Conservation (phyloP, 441 rosid species). For the Pelargonium australe region DNA sequence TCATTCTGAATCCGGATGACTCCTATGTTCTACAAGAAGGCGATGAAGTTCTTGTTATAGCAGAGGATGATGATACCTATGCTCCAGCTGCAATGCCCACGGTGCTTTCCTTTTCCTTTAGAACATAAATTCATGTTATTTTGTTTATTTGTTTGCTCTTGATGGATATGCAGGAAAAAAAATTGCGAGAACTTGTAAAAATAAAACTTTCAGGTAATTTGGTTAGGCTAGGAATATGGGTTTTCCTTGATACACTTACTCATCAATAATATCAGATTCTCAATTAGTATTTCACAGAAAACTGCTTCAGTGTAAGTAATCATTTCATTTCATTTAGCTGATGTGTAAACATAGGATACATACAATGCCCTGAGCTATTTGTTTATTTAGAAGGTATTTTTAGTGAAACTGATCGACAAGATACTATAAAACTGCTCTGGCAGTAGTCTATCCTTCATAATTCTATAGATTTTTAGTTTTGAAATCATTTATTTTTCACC, state of each 20-base stretch:
- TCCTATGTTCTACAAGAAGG: constrained; percentile 57
- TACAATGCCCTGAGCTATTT: too few species aligned
- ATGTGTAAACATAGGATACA: too few species aligned
- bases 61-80: constrained; percentile 73
- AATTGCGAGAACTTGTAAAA: background rate
- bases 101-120: constrained; percentile 48
- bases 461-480: too few species aligned
- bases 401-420: too few species aligned
- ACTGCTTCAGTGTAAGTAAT: constrained; percentile 6
- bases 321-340: background rate
- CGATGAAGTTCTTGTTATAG: constrained; percentile 75
- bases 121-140: constrained; percentile 12
- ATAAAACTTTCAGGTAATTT: constrained; percentile 11
- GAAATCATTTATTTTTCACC: too few species aligned
- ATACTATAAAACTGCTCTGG: too few species aligned
- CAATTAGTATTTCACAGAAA: background rate
- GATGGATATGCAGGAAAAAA: background rate
- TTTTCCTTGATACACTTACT: background rate
- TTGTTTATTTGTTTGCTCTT: constrained; percentile 2
- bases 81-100: constrained; percentile 52
- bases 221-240: constrained; percentile 3
- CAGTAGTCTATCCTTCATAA: too few species aligned
- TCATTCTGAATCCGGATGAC: constrained; percentile 66
- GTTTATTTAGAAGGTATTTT: too few species aligned
- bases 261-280: background rate